Percentiles rank a stretch among this genome's conserved stretches.
Evolutionary conservation across 1,284 basidiomycete genomes (phyloP).

Genomic region (Quambalaria eucalypti): DNA sequence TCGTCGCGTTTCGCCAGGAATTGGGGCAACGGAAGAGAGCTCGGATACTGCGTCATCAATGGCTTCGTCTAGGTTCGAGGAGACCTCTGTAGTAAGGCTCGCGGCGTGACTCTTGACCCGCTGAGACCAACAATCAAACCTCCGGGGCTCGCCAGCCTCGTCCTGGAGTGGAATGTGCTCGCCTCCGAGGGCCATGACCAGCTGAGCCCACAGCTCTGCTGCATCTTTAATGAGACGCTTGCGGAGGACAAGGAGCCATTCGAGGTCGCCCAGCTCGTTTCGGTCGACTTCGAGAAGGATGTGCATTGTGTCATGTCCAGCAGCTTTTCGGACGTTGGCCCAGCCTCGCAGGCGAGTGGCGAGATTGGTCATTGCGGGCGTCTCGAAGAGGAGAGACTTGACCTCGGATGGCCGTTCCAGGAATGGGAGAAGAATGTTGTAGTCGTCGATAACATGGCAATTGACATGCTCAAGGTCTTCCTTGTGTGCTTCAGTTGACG

Average conservation of each 20-base stretch:
- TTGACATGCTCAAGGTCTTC: neutral
- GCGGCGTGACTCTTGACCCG: too few species aligned
- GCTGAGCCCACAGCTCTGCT: neutral
- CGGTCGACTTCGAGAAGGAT: neutral
- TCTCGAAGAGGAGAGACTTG: slow-evolving; percentile 10
- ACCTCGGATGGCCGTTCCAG: slow-evolving; percentile 21
- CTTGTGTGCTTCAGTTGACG: neutral
- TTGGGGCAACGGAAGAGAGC: neutral
- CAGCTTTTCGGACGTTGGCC: neutral
- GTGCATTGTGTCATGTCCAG: neutral
- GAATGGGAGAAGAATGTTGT: slow-evolving; percentile 18
- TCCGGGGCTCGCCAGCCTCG: too few species aligned
- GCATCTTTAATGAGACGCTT: neutral
- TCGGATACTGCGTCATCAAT: neutral
- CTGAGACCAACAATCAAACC: too few species aligned
- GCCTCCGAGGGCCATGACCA: neutral
- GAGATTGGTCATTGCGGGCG: neutral
- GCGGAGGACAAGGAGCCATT: neutral
- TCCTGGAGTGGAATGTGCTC: neutral
- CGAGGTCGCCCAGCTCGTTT: neutral
- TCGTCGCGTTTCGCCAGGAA: neutral
- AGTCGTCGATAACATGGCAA: neutral
- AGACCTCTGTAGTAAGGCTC: too few species aligned
- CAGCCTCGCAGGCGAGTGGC: neutral
- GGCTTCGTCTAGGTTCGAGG: too few species aligned